Base-by-base conservation (phyloP, 371 early-diverging fungal species). In the Syncephalastrum contaminatum region DNA sequence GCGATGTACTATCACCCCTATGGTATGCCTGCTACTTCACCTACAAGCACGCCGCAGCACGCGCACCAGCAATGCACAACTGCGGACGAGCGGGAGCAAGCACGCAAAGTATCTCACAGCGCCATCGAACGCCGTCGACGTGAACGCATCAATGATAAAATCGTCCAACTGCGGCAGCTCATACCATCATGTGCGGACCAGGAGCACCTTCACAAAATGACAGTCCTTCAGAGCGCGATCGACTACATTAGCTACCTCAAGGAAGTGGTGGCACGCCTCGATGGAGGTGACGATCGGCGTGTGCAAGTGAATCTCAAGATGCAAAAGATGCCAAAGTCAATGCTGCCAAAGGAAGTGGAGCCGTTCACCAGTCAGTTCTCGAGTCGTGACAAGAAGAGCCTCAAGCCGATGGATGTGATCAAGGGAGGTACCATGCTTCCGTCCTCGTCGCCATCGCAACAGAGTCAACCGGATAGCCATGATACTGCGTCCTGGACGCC, bases 81-180 rank as follows among this genome's bases (percentile, higher is more conserved):
- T 10, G 77, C 74, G 18, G 75, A 77, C 50, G 65, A 72, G 51
- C 63, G 81, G 13, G 86, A 84, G 48, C 63, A 80, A 49, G 77
- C 81, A 36, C 78, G 89, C 54, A 88, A 87, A 51, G 78, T 84
- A 12, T 88, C 89, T 0, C 91, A 91, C 54, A 86, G 88, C n/a
- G 89, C 89, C 10, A 88, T 91, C 42, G 91, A 91, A 58, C 70
- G 88, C 18, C 75, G 89, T 10, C 81, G 91, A 43, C 83, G 91
- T 19, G 89, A 91, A 49, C 81, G 86, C 14, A 89, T 89, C 67
- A 89, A 91, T 60, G 88, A 88, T 60, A 77, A 77, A 56, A 77
- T 77, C n/a, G 15, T 65, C 15, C 78, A 74, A 42, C 43, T 77
- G 8, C 72, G 75, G 36, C 69, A 72, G 36, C 56, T 77, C 8